These are phyloP conservation scores for Cercophora newfieldiana DNA, from an alignment of 495 filamentous ascomycete species.

Conservation along the genomic window DNA sequence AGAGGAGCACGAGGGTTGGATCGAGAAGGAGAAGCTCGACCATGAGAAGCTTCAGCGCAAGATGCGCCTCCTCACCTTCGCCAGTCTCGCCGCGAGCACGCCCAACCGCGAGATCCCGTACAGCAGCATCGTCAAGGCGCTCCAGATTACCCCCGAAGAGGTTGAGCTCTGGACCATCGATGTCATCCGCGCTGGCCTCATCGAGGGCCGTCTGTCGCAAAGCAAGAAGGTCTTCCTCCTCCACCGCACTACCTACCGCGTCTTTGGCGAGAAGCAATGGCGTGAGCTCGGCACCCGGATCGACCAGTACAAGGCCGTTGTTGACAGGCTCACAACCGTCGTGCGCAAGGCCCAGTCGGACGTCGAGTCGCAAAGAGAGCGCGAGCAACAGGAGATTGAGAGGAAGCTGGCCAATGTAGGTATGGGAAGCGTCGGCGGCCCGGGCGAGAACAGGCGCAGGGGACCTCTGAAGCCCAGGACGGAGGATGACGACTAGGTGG, in stretches of 20 bases:
- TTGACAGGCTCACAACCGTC: constrained; percentile 71
- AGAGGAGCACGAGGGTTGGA: constrained; percentile 75
- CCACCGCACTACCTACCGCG: constrained; percentile 89
- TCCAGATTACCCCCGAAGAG: constrained; percentile 77
- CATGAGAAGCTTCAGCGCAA: constrained; percentile 70
- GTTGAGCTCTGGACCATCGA: constrained; percentile 99
- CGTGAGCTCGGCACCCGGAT: constrained; percentile 83
- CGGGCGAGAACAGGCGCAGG: constrained; percentile 22
- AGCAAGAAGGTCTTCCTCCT: constrained; percentile 89
- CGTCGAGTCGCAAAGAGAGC: constrained; percentile 57
- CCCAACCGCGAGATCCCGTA: constrained; percentile 84
- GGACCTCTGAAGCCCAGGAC: constrained; percentile 40
- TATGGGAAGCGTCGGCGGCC: constrained; percentile 33
- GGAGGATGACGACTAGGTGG: constrained; percentile 47
- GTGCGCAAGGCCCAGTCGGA: constrained; percentile 76
- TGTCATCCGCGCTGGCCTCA: constrained; percentile 88
- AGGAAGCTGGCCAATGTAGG: constrained; percentile 51
- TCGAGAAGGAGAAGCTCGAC: constrained; percentile 70
- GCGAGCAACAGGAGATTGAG: constrained; percentile 59
- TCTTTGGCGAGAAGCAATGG: constrained; percentile 98
- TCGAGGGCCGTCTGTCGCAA: constrained; percentile 93
- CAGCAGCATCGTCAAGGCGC: constrained; percentile 71
- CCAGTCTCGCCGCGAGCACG: constrained; percentile 79
- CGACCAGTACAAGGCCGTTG: constrained; percentile 81
- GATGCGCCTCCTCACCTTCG: constrained; percentile 92